Base-by-base conservation (phyloP, 2,329 filamentous ascomycete genomes). In the Apiospora hydei region DNA sequence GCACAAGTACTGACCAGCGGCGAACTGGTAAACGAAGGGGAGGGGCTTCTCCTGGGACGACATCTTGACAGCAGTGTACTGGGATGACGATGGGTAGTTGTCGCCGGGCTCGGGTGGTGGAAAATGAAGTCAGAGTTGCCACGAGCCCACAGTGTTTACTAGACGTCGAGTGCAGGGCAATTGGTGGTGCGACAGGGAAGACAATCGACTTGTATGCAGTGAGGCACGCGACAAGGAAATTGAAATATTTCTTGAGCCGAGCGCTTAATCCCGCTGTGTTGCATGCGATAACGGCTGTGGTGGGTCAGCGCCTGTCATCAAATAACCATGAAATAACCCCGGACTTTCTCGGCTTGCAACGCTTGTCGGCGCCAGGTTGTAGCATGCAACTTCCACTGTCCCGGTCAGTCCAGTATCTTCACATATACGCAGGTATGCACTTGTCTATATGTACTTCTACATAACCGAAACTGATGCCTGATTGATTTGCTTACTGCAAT, bases 21-120 rank as follows among this genome's bases (percentile, higher is more conserved):
- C 93, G 88, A 98, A 98, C 87, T 98, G 95, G 91, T 98, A 98
- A 78, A 91, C 84, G 85, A 98, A 98, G 73, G 94, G 94, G 77
- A 98, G 90, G 72, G 95, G 94, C 85, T 94, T 93, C 70, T 89
- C 84, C 76, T 86, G 81, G 30, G 43, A 34, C 75, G 90, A 87
- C 91, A 93, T 93, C 78, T 79, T 87, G 85, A 80, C 79, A 30
- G 67, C 67, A 11, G 46, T 7, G 46, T 30, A 14, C 13, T 69
- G 43, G 7, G 34, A 24, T 26, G n/a, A 18, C 21, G 30, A 24
- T n/a, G 21, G 18, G 53, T 38, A 64, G 34, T 18, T 38, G 57
- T 64, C 18, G 34, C 34, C 21, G 10, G 21, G 3, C 7, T 38
- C 7, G 6, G 21, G 46, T 49, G 46, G 53, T 61, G 8, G 53